Evolutionary conservation across 352 stramenopile genomes (phyloP), one percentile per base, ranked within the genome.

Genomic region (Globisporangium splendens): DNA sequence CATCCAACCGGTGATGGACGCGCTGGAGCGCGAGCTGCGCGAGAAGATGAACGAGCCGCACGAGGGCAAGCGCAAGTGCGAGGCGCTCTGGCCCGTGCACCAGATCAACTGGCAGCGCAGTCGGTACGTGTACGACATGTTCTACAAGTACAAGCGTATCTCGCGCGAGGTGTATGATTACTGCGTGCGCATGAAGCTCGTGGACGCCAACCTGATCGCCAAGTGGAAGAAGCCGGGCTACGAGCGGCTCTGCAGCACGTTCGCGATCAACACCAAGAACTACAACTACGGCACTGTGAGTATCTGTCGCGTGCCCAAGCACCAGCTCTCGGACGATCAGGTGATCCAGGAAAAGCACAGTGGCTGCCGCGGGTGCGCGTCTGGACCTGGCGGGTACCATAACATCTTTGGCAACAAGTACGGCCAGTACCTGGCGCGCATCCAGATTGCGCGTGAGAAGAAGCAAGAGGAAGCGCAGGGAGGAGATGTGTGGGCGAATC

Each of bases 351-450:
- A 96, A 59, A 92, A 96, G 17, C 98, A 96, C 61, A 98, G 95
- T 31, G 97, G 97, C n/a, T 99, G 97, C 72, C 72, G 91, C 22
- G 97, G 97, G 11, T 99, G 97, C 67, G 95, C 96, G 0, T 98
- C 89, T 0, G 97, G 97, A 0, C 83, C 89, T 0, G 95, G 91
- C 18, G 91, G 91, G 5, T 91, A 87, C 62, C 81, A 94, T 56
- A 99, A 99, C 79, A 99, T 99, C 64, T 99, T 99, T 72, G 97
- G 97, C 46, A 99, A 99, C 74, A 99, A 99, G 72, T 99, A 99
- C 73, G 97, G 97, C 3, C 97, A 99, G 84, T 94, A 98, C 69
- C 81, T 99, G 33, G 97, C 97, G 0, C 79, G 90, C 11, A 97
- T 99, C 54, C 96, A 99, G 78, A 88, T 98, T 59, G 90, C 83